A percentile compares a stretch with the other conserved stretches of the same genome.
phyloP scores from a whole-genome alignment of 805 yeast species.

The Wickerhamiella australiensis region DNA sequence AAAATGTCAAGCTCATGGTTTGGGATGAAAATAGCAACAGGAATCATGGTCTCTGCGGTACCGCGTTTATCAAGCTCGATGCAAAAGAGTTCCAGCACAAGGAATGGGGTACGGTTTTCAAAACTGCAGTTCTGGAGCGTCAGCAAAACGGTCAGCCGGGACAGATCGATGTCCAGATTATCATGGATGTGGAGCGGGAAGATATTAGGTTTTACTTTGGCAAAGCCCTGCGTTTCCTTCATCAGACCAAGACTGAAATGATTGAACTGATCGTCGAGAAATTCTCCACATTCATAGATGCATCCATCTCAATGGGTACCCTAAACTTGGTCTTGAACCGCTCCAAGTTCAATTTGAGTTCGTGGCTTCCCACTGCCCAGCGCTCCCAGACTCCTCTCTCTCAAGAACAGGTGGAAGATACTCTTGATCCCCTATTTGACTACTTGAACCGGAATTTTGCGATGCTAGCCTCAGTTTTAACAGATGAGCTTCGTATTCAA shows the following conservation, averaged over 20 bases:
- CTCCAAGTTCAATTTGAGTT: constrained; percentile 15
- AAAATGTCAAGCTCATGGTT: constrained; percentile 45
- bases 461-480: constrained; percentile 47
- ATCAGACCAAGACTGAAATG: constrained; percentile 53
- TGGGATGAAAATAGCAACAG: constrained; percentile 54
- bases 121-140: constrained; percentile 43
- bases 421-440: constrained; percentile 61
- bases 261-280: constrained; percentile 60
- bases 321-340: constrained; percentile 36
- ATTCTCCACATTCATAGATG: constrained; percentile 51
- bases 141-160: constrained; percentile 34
- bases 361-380: constrained; percentile 24
- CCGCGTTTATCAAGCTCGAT: constrained; percentile 47
- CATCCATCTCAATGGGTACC: constrained; percentile 44
- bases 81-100: constrained; percentile 40
- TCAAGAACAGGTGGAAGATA: constrained; percentile 39
- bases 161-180: constrained; percentile 47
- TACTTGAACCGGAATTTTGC: constrained; percentile 57
- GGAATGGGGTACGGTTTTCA: constrained; percentile 57
- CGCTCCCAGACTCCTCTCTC: constrained; percentile 16
- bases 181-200: constrained; percentile 65
- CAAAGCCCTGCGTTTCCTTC: constrained; percentile 52
- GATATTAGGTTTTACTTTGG: constrained; percentile 79
- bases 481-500: constrained; percentile 42
- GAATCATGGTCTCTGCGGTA: constrained; percentile 54